Base-by-base conservation (phyloP, 1,284 basidiomycete genomes). In the Ceratobasidium sp. region DNA sequence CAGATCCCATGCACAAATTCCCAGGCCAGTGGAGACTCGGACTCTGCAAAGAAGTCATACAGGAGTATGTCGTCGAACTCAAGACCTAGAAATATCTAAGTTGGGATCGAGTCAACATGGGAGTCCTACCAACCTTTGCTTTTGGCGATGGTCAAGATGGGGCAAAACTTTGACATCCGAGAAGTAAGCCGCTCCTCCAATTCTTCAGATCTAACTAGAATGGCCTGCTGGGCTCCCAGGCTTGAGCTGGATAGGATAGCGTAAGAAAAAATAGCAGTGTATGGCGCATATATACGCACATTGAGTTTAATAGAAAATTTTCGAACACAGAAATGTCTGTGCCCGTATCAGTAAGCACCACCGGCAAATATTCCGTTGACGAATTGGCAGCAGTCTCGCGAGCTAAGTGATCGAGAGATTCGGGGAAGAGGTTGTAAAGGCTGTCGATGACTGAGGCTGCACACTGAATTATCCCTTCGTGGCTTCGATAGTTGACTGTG, bases 51-150 rank as follows among this genome's bases (percentile, higher is more conserved):
- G 78, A 90, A 90, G 73, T 90, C 85, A 76, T 86, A 91, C 1
- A 92, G 76, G 0, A 92, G 80, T 3, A 91, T 88, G 72, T 91
- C 89, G 75, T 90, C 84, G 76, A 91, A 91, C 77, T 91, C 90
- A 0, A 91, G 80, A 0, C 90, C 90, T 78, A 42, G 12, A 18
- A 42, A 18, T 3, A 30, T 2, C 5, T 23, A 42, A 3, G 12
- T 6, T 18, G n/a, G 18, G 7, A 5, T n/a, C 7, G 38, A 4
- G 0, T 0, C 5, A 16, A n/a, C n/a, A n/a, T n/a, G n/a, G n/a
- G n/a, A 44, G 6, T 12, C 7, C 16, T 18, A 23, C 46, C n/a
- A 7, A 70, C 67, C 67, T 60, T 70, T 70, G 30, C 54, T 38
- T 2, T 70, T 28, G 0, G n/a, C 6, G 9, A 70, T 33, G 6